Evolutionary conservation across 257 asterid species (phyloP).

Genomic region (Cruciata laevipes): DNA sequence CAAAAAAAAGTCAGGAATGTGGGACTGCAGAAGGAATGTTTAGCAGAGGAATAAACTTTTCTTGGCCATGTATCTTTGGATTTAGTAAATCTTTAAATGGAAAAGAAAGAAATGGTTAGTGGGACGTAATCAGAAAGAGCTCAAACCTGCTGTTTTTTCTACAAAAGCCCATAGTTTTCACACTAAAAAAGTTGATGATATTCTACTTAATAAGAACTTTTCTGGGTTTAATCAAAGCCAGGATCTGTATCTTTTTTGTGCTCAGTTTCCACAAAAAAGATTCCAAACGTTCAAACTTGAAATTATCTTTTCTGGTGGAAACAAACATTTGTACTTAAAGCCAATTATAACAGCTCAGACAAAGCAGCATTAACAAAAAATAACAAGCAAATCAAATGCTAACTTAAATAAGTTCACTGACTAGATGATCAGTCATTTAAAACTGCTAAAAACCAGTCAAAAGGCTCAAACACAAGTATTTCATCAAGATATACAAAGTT

Average conservation of each 20-base stretch:
- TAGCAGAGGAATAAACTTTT: slow-evolving; percentile 7
- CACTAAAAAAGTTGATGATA: slow-evolving; percentile 2
- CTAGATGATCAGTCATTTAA: too few species aligned
- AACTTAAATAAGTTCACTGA: too few species aligned
- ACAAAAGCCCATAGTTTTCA: slow-evolving; percentile 2
- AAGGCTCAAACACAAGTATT: not conserved
- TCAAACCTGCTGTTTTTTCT: not conserved
- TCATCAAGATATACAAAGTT: not conserved
- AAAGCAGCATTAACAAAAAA: not conserved
- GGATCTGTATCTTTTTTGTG: slow-evolving; percentile 10
- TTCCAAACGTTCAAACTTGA: not conserved
- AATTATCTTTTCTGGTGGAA: not conserved
- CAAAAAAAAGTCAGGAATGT: slow-evolving; percentile 1
- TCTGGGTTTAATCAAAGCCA: not conserved
- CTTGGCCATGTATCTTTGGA: slow-evolving; percentile 9
- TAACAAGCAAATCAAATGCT: not conserved
- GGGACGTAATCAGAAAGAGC: not conserved
- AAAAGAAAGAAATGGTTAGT: not conserved
- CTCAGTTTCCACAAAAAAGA: slow-evolving; percentile 9
- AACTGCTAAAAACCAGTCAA: not conserved
- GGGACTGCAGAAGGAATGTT: slow-evolving; percentile 2
- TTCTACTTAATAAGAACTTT: not conserved
- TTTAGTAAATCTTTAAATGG: slow-evolving; percentile 4
- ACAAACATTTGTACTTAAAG: not conserved
- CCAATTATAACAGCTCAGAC: not conserved